Evolutionary conservation across 768 basidiomycete species (phyloP), one percentile per base, ranked within the genome.

Genomic region (Boletus vinaceobasis): DNA sequence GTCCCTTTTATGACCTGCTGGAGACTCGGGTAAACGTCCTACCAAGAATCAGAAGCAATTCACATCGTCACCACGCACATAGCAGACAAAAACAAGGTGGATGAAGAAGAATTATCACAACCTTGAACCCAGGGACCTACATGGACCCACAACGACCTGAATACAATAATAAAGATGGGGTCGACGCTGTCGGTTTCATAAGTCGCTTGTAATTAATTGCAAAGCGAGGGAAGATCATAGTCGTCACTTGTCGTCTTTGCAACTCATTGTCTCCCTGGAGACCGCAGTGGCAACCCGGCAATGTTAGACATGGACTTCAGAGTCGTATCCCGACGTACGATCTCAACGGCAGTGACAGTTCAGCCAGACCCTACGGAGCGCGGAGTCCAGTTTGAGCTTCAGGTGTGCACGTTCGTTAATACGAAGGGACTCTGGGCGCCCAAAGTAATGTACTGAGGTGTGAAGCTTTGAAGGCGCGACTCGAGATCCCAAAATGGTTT

Each of bases 121-220:
- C n/a, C n/a, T n/a, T n/a, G n/a, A n/a, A n/a, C 33, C 19, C 44
- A 26, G 43, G 65, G 60, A 60, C 60, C 66, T 10, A 68, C 63
- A 60, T 19, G 53, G 65, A 57, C 63, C 63, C 52, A 65, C 65
- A 62, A 1, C 7, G 29, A 62, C 60, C 48, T 46, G 43, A 56
- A 43, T 44, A 66, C 52, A 68, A 66, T 50, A 58, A 50, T 50
- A 58, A 50, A 40, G 36, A 15, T 31, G 31, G 48, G 37, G 13
- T 37, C 17, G 15, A 50, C 42, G 13, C 29, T 37, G 19, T 46
- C 43, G 17, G 42, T 44, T 36, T 53, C 52, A 36, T 51, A 15
- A 48, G 31, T 26, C 13, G 7, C 19, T 21, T 15, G 33, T 29
- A n/a, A 50, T 44, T 14, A n/a, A 50, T 44, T 14, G 44, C 35